Base-by-base conservation (phyloP, 2,329 filamentous ascomycete genomes). In the Scopulariopsis brevicaulis region DNA sequence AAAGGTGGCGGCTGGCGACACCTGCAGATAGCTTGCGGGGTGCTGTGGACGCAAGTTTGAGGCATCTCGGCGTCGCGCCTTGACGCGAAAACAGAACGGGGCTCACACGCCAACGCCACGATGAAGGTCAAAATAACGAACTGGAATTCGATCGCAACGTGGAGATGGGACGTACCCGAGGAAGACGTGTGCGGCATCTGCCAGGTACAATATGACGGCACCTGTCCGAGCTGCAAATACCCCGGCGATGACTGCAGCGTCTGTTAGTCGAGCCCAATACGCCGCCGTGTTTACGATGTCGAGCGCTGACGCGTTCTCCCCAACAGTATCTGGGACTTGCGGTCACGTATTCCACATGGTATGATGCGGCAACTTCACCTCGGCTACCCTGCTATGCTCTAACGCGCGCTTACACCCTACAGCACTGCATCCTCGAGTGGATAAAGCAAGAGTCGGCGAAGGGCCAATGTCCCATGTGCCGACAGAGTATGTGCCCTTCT, bases 121-220 rank as follows among this genome's bases (percentile, higher is more conserved):
- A 99, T 99, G 94, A 97, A 96, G 74, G 90, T 97, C 76, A 94
- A 85, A 54, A 94, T 97, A 73, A 89, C 87, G 67, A 83, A 90
- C 69, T 97, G 93, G 90, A 87, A 94, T 67, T 89, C 91, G 4
- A 90, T 99, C 62, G 94, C 94, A 20, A 93, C 91, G 58, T 99
- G 94, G 94, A 86, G 90, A 63, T 99, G 94, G 94, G 90, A 97
- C 70, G 89, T 97, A 67, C 91, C 93, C 25, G 91, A 96, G 66
- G 93, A 96, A 74, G 93, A 99, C 70, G 92, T 97, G 62, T 99
- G 94, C 66, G 94, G 94, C 66, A 99, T 99, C 74, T 99, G 94
- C 74, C 93, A 96, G 69, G 92, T 96, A 62, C 89, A 96, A 67
- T 99, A 97, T 69, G 94, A 99, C 70, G 93, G 92, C 60, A 97